Base-by-base conservation (phyloP, 208 protist species). In the Balamuthia mandrillaris region DNA sequence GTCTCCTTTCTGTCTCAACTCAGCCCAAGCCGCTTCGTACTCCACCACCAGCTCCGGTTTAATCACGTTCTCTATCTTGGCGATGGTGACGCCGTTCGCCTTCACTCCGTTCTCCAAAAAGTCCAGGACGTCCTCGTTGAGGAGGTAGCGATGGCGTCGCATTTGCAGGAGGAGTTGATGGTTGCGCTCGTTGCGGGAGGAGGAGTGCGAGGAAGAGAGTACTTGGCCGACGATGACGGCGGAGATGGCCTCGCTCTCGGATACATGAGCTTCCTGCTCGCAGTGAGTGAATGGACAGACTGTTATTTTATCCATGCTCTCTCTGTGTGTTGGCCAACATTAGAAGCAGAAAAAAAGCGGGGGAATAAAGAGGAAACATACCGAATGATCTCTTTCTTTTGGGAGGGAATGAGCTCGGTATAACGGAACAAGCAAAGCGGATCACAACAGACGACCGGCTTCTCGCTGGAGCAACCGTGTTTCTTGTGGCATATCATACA, bases 401-500 rank as follows among this genome's bases (percentile, higher is more conserved):
- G 42, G 24, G 42, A 41, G 0, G 63, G 63, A 18, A 74, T 35
- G 39, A 74, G 39, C 21, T 74, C 63, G 37, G 63, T 51, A 41
- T 51, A 74, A 41, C 63, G 63, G 39, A 74, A 74, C 39, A 74
- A 18, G 63, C 63, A 74, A 9, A 74, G 63, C 39, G 63, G 63
- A 24, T 74, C 49, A 41, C 63, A 74, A 10, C 63, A 74, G 21
- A 74, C 35, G 39, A 74, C 63, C 14, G 63, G 63, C 63, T 74
- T 74, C 12, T 74, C 63, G 18, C 63, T 72, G 31, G 18, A 35
- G 63, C 63, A 74, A 3, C 39, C 49, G 2, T 74, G 63, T 29
- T 74, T 74, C 63, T 74, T 74, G 63, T 74, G 63, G 63, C 63
- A 74, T 3, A 74, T 29, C 35, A 74, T 74, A 41, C 63, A 74